A percentile compares a stretch with the other conserved stretches of the same genome.
Conservation (phyloP, 2,329 filamentous ascomycete genomes). For the Daldinia sp. region DNA sequence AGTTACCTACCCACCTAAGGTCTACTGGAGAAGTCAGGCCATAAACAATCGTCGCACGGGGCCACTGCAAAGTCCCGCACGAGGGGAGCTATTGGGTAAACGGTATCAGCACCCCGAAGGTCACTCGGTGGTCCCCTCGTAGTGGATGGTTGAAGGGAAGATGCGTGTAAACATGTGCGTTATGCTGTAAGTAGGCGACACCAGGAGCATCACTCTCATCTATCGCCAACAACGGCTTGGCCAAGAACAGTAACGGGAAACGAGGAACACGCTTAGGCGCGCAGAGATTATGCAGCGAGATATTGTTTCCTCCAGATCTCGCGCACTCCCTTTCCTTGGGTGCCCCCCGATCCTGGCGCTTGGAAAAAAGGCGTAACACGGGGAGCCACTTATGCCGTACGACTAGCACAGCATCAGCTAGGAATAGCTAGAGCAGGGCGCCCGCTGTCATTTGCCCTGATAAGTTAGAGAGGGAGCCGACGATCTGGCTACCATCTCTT, state of each 20-base stretch:
- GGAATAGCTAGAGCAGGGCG: conserved; percentile 39
- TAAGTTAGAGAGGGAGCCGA: conserved; percentile 34
- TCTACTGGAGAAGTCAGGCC: conserved; percentile 21
- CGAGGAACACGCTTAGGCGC: conserved; percentile 50
- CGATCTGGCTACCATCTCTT: conserved; percentile 25
- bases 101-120: conserved; percentile 17
- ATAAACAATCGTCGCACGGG: conserved; percentile 28
- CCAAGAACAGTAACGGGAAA: conserved; percentile 52
- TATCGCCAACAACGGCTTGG: conserved; percentile 42
- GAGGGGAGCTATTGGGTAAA: conserved; percentile 13
- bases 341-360: conserved; percentile 47
- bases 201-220: conserved; percentile 37
- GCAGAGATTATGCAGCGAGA: conserved; percentile 52
- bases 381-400: conserved; percentile 47
- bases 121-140: conserved; percentile 20
- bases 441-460: conserved; percentile 37
- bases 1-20: conserved; percentile 2
- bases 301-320: conserved; percentile 50
- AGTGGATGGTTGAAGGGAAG: conserved; percentile 26
- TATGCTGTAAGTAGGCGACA: conserved; percentile 37
- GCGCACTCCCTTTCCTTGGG: conserved; percentile 46
- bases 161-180: conserved; percentile 34
- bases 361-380: conserved; percentile 48
- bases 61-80: conserved; percentile 31
- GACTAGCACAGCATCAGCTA: conserved; percentile 46